Evolutionary conservation across 2,329 filamentous ascomycete species (phyloP).

Genomic region (Rhexocercosporidium sp.): DNA sequence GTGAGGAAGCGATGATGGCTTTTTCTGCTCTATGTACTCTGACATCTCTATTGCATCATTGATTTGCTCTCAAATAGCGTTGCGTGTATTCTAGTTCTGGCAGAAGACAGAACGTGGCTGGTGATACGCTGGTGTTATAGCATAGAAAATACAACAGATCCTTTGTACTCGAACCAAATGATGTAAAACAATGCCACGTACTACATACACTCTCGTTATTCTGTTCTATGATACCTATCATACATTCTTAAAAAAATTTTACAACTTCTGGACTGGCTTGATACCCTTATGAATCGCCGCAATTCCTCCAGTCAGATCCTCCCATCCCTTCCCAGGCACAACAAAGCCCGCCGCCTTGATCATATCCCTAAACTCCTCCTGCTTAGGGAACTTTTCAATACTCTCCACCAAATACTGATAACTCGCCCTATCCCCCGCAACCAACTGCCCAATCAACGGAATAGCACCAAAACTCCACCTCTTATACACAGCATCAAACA

Average conservation of each 20-base stretch:
- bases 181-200: too few relatives aligned
- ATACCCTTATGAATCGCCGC: constrained; percentile 97
- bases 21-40: constrained; percentile 43
- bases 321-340: constrained; percentile 81
- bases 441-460: constrained; percentile 91
- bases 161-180: constrained; percentile 30
- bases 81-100: constrained; percentile 44
- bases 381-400: constrained; percentile 90
- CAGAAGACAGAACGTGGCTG: constrained; percentile 36
- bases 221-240: constrained; percentile 17
- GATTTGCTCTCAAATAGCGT: constrained; percentile 41
- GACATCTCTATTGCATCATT: constrained; percentile 39
- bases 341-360: constrained; percentile 84
- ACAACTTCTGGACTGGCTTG: constrained; percentile 62
- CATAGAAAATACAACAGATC: constrained; percentile 41
- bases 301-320: constrained; percentile 90
- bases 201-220: neutral
- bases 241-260: constrained; percentile 20
- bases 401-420: constrained; percentile 99
- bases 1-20: constrained; percentile 42
- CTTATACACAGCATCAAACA: constrained; percentile 90
- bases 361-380: constrained; percentile 83
- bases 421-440: constrained; percentile 91
- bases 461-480: constrained; percentile 95
- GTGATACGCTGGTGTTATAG: constrained; percentile 29